A percentile compares a stretch with the other conserved stretches of the same genome.
These are phyloP conservation scores for Allodekkera sacchari DNA, from an alignment of 805 yeast genomes.

Conservation along the genomic window DNA sequence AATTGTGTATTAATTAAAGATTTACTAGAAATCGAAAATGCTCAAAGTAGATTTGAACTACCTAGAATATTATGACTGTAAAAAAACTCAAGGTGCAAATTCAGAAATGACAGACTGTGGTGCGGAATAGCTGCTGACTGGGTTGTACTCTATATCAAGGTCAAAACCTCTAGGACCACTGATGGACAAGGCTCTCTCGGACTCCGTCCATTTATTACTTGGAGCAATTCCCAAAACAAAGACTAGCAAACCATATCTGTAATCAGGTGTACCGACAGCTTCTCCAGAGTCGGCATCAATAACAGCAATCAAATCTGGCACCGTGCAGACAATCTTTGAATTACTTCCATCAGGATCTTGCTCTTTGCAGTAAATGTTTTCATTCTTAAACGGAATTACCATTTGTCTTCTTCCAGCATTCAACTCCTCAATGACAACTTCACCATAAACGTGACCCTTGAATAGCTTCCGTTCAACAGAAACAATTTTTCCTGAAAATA, in stretches of 20 bases:
- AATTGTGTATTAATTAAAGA: background rate
- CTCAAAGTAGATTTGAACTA: background rate
- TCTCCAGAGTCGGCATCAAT: constrained; percentile 35
- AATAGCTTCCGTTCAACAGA: constrained; percentile 32
- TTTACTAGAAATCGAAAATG: background rate
- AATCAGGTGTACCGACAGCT: constrained; percentile 42
- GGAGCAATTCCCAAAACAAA: constrained; percentile 35
- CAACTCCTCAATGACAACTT: constrained; percentile 24
- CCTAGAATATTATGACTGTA: background rate
- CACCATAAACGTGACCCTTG: constrained; percentile 39
- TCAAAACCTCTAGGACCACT: constrained; percentile 36
- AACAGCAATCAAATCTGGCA: constrained; percentile 39
- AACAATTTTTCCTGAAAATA: constrained; percentile 35
- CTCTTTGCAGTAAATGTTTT: constrained; percentile 30
- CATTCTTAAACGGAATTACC: constrained; percentile 40
- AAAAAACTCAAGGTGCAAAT: constrained; percentile 5
- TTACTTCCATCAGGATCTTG: constrained; percentile 13
- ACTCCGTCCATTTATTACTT: constrained; percentile 27
- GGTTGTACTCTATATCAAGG: constrained; percentile 27
- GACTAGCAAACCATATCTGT: constrained; percentile 35
- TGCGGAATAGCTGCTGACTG: constrained; percentile 27
- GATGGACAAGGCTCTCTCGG: constrained; percentile 27
- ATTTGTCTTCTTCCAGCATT: constrained; percentile 11
- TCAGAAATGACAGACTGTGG: constrained; percentile 34
- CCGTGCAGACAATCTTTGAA: constrained; percentile 29